These are phyloP conservation scores for Vickermania spadyakhi DNA, from an alignment of 208 protist species.

Conservation along the genomic window DNA sequence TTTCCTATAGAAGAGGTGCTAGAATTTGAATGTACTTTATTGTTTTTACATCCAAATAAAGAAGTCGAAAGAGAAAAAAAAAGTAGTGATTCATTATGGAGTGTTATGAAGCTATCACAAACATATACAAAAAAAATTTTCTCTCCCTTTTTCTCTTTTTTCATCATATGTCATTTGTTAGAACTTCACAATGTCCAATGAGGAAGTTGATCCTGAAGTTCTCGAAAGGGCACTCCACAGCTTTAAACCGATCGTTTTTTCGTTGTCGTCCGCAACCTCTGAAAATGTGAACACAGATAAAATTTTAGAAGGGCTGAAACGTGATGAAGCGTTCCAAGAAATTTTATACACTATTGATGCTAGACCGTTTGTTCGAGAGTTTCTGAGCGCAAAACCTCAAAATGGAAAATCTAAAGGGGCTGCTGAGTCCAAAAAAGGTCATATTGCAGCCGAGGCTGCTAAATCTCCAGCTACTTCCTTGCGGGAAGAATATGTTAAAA, in stretches of 20 bases:
- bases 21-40: too few species aligned
- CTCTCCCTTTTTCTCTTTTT: too few species aligned
- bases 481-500: conserved; percentile 31
- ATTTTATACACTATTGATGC: conserved; percentile 11
- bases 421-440: conserved; percentile 3
- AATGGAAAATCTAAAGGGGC: not conserved
- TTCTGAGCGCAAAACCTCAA: conserved; percentile 1
- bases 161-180: too few species aligned
- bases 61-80: too few species aligned
- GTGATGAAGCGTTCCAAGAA: conserved; percentile 9
- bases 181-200: conserved; percentile 7
- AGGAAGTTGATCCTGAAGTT: conserved; percentile 2
- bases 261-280: conserved; percentile 22
- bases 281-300: conserved; percentile 17
- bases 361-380: not conserved
- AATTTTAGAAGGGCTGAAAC: conserved; percentile 20
- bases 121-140: too few species aligned
- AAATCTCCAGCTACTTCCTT: conserved; percentile 10
- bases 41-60: too few species aligned
- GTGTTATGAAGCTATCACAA: too few species aligned
- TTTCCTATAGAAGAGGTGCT: too few species aligned
- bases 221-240: conserved; percentile 12
- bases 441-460: not conserved
- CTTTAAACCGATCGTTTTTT: conserved; percentile 37
- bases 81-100: too few species aligned